These are phyloP conservation scores for Aspergillus heteromorphus DNA, from an alignment of 495 filamentous ascomycete genomes.

Conservation along the genomic window DNA sequence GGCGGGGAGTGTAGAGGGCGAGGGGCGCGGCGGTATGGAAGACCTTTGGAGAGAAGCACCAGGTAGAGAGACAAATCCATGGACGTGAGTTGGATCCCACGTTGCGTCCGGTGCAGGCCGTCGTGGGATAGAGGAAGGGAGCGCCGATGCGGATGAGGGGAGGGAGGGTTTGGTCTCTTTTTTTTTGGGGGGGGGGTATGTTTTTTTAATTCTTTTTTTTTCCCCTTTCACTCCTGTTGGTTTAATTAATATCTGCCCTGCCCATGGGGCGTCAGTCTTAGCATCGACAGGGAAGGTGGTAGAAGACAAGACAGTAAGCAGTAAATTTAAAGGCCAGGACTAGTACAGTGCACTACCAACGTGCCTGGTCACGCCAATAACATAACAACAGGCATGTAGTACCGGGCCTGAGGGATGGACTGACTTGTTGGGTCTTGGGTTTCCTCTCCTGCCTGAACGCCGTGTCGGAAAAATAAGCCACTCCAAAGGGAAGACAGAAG, in stretches of 20 bases:
- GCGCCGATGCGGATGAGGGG: not conserved
- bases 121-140: conserved; percentile 3
- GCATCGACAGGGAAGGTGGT: not conserved
- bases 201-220: not conserved
- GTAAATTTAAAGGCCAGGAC: not conserved
- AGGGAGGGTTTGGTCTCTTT: not conserved
- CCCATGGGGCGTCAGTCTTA: not conserved
- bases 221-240: not conserved
- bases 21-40: conserved; percentile 8
- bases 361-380: conserved; percentile 2
- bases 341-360: not conserved
- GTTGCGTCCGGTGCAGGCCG: conserved; percentile 11
- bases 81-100: conserved; percentile 12
- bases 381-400: not conserved
- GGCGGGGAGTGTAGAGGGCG: conserved; percentile 6
- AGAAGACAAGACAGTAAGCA: not conserved
- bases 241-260: not conserved
- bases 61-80: conserved; percentile 18
- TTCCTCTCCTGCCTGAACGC: not conserved
- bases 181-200: not conserved
- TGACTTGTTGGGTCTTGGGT: too few relatives aligned
- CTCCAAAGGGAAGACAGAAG: not conserved
- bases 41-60: conserved; percentile 13
- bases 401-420: not conserved
- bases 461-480: conserved; percentile 1